Evolutionary conservation across 2,329 filamentous ascomycete genomes (phyloP).

Genomic region (Penicillium sp.): DNA sequence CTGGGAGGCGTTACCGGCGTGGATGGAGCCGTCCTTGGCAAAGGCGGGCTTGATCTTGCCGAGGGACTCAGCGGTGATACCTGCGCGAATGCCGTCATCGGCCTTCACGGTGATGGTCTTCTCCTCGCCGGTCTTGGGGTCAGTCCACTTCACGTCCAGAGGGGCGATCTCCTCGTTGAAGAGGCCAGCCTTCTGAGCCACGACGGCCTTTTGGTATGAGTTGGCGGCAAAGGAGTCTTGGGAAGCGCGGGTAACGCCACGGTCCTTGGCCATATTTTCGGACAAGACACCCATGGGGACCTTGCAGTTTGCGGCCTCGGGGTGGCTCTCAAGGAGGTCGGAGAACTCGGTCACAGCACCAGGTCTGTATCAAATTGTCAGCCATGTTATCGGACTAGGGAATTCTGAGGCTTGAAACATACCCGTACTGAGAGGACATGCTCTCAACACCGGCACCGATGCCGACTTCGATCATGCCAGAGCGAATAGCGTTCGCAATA

Average conservation of each 20-base stretch:
- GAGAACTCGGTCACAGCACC: constrained; percentile 89
- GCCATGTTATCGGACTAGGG: not conserved
- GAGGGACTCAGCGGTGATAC: constrained; percentile 85
- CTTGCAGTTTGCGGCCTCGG: constrained; percentile 90
- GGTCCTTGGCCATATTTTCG: constrained; percentile 90
- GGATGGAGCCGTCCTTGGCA: constrained; percentile 86
- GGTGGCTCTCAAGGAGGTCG: constrained; percentile 76
- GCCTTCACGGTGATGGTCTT: constrained; percentile 77
- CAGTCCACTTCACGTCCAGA: constrained; percentile 79
- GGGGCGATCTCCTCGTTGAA: constrained; percentile 91
- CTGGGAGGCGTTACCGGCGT: constrained; percentile 93
- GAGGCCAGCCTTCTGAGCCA: constrained; percentile 82
- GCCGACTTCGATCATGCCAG: constrained; percentile 92
- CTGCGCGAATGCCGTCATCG: constrained; percentile 83
- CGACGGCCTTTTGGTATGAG: constrained; percentile 85
- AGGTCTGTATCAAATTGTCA: constrained; percentile 53
- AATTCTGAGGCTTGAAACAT: constrained; percentile 32
- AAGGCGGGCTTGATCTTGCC: constrained; percentile 88
- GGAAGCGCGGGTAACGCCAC: constrained; percentile 64
- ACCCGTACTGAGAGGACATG: constrained; percentile 93
- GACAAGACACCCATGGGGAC: constrained; percentile 94
- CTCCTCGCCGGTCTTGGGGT: constrained; percentile 85
- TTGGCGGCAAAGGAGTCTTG: constrained; percentile 94
- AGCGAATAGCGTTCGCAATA: constrained; percentile 85
- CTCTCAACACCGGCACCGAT: constrained; percentile 94